These are phyloP conservation scores for Lolium rigidum DNA, from an alignment of 176 grass and related monocot species.

Conservation along the genomic window DNA sequence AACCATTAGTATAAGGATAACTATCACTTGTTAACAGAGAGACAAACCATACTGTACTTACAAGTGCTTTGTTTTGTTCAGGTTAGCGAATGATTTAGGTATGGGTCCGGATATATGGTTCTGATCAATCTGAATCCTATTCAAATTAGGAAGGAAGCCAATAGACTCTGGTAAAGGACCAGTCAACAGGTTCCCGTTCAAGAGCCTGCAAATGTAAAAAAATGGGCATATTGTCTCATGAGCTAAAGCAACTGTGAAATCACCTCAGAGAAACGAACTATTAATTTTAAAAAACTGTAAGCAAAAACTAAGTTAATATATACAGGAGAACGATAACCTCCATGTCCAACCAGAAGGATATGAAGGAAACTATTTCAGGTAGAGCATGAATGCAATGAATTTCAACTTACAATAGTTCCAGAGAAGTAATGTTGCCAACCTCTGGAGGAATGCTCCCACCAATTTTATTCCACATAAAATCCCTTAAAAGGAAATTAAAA, in stretches of 20 bases:
- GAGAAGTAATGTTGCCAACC: slow-evolving; percentile 72
- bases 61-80: slow-evolving; percentile 97
- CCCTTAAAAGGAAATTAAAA: slow-evolving; percentile 56
- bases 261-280: slow-evolving; percentile 23
- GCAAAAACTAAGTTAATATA: slow-evolving; percentile 11
- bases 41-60: slow-evolving; percentile 60
- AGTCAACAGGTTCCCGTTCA: slow-evolving; percentile 80
- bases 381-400: not conserved
- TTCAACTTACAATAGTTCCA: slow-evolving; percentile 73
- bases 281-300: not conserved
- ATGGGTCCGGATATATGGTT: slow-evolving; percentile 84
- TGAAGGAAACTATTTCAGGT: not conserved
- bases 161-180: slow-evolving; percentile 83
- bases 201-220: slow-evolving; percentile 67
- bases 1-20: slow-evolving; percentile 26
- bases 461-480: slow-evolving; percentile 86
- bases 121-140: slow-evolving; percentile 96
- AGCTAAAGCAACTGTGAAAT: slow-evolving; percentile 6
- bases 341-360: slow-evolving; percentile 18
- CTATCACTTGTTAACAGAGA: slow-evolving; percentile 25
- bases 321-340: not conserved
- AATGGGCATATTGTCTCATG: slow-evolving; percentile 15
- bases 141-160: slow-evolving; percentile 72
- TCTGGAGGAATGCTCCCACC: slow-evolving; percentile 65
- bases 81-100: slow-evolving; percentile 85